Evolutionary conservation across 176 grass and related monocot species (phyloP), one percentile per base, ranked within the genome.

Genomic region (Carex myosuroides): DNA sequence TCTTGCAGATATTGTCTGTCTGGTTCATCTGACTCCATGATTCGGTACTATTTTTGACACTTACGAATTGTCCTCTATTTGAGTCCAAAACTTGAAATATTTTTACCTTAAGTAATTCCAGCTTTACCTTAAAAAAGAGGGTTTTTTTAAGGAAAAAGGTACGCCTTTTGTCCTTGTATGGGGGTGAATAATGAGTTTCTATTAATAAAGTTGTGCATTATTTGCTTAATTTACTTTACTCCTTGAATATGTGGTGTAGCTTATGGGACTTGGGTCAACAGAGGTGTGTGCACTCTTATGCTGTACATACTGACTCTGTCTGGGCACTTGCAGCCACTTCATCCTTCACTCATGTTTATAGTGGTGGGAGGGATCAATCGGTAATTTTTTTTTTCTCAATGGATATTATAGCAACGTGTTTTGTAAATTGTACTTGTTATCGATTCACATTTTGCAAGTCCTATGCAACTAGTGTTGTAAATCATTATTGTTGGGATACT

Each of bases 181-280:
- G 52, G 14, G 52, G 26, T 78, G 21, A 57, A 33, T n/a, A 78
- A 54, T 32, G 11, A 54, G 22, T 11, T 76, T 54, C 20, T 77
- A 78, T 57, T 13, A 57, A 78, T 32, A 33, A 30, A 56, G 3
- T 8, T 77, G 44, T 78, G 26, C 50, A 55, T 32, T 68, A 18
- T 53, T 83, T 69, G 81, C 22, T 83, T 68, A 56, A 60, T 26
- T 37, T 58, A 69, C 21, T 83, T 67, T 24, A 32, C 39, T 68
- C 6, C 64, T 81, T 69, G 22, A 68, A 64, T 82, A 87, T 86
- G 18, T 82, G 64, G 83, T 85, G 59, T 87, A 99, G 96, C 80
- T 65, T 95, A 79, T 99, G 96, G 96, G 96, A 99, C 93, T 86
- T 99, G 75, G 96, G 96, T 87, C 96, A 99, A 63, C 96, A 99